phyloP scores from a whole-genome alignment of 257 asterid genomes.

The Leptodermis oblonga region DNA sequence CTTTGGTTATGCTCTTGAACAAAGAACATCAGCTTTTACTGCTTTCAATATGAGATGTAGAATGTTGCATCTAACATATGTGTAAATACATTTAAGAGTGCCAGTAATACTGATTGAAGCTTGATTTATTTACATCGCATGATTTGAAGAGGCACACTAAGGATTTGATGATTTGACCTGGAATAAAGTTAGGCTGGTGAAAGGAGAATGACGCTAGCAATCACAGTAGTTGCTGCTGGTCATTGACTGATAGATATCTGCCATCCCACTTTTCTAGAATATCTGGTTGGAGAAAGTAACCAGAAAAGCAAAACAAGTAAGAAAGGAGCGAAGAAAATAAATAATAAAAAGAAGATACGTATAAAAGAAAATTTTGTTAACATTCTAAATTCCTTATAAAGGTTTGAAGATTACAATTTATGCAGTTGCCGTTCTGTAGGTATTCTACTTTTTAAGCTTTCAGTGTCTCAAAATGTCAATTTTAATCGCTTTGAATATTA shows the following conservation, averaged over 20 bases:
- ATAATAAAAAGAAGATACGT: neutral
- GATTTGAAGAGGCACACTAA: neutral
- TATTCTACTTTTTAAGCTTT: neutral
- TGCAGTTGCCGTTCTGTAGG: neutral
- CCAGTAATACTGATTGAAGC: neutral
- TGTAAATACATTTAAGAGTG: neutral
- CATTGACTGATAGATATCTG: neutral
- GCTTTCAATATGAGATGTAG: neutral
- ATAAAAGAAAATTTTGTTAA: neutral
- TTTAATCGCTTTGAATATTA: neutral
- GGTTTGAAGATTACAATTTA: neutral
- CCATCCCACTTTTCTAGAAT: neutral
- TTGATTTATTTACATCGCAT: neutral
- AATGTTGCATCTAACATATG: neutral
- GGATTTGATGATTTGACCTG: neutral
- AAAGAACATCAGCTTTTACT: neutral
- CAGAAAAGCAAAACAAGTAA: neutral
- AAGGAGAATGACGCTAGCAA: neutral
- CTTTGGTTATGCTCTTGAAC: slow-evolving; percentile 3
- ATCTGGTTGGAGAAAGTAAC: neutral
- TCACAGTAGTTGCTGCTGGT: neutral
- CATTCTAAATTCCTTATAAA: neutral
- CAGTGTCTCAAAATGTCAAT: neutral
- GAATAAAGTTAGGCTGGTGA: neutral
- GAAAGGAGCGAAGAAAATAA: neutral